These are phyloP conservation scores for Sporothrix inflata DNA, from an alignment of 2,329 filamentous ascomycete species.

Conservation along the genomic window DNA sequence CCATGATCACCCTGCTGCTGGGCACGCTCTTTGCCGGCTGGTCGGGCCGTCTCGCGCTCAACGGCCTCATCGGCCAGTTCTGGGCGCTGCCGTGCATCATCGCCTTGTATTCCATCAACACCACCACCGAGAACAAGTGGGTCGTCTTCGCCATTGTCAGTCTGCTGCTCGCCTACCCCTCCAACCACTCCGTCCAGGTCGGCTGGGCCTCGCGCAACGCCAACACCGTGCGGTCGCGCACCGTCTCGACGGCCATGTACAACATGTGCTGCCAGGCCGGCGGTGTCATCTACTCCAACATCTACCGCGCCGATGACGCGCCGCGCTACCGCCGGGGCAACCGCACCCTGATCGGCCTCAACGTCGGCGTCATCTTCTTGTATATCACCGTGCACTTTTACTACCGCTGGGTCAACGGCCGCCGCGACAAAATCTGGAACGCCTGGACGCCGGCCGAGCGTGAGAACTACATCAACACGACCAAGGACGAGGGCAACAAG, in stretches of 20 bases:
- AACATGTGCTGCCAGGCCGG: conserved; percentile 57
- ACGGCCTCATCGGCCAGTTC: conserved; percentile 54
- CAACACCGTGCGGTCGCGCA: conserved; percentile 62
- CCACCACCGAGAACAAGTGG: conserved; percentile 46
- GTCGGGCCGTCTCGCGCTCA: conserved; percentile 54
- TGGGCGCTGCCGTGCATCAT: conserved; percentile 65
- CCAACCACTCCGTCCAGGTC: conserved; percentile 52
- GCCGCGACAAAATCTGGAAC: conserved; percentile 38
- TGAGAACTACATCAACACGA: conserved; percentile 39
- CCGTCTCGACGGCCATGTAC: conserved; percentile 66
- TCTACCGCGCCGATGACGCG: conserved; percentile 45
- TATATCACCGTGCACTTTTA: conserved; percentile 40
- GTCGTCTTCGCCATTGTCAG: conserved; percentile 48
- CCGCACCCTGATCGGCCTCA: conserved; percentile 55
- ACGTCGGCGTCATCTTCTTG: conserved; percentile 39
- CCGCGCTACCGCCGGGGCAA: conserved; percentile 61
- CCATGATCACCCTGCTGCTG: conserved; percentile 44
- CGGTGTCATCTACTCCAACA: conserved; percentile 47
- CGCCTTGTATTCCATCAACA: conserved; percentile 49
- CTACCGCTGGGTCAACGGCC: conserved; percentile 43
- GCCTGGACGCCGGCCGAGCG: conserved; percentile 39
- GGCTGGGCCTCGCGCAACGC: conserved; percentile 60
- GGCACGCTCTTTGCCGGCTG: conserved; percentile 48
- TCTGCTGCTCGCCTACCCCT: conserved; percentile 47
- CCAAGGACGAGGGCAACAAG: conserved; percentile 40